Conservation (phyloP, 2,329 filamentous ascomycete genomes). For the Coniochaeta sp. region DNA sequence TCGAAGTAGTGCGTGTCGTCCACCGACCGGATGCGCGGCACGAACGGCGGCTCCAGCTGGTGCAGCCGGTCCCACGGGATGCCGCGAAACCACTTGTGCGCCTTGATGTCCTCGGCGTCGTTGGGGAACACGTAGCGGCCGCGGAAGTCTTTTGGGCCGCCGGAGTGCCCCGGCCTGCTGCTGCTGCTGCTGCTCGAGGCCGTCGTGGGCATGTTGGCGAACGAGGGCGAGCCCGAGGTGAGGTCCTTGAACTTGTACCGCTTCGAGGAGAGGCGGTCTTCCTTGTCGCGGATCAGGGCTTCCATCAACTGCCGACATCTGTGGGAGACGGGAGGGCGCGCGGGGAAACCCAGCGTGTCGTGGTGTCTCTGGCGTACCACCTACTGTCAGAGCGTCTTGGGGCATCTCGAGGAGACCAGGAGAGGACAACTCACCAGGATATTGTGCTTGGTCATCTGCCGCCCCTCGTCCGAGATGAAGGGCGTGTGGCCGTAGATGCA, state of each 20-base stretch:
- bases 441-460: constrained; percentile 77
- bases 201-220: constrained; percentile 3
- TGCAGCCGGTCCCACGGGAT: constrained; percentile 75
- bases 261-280: constrained; percentile 67
- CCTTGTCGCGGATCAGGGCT: constrained; percentile 64
- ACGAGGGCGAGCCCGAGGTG: constrained; percentile 7
- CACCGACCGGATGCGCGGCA: constrained; percentile 61
- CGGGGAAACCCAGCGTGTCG: constrained; percentile 63
- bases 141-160: constrained; percentile 21
- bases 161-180: constrained; percentile 14
- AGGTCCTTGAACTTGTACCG: constrained; percentile 64
- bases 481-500: constrained; percentile 90
- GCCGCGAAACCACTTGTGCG: constrained; percentile 76
- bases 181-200: constrained; percentile 18
- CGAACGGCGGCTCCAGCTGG: constrained; percentile 64
- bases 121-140: constrained; percentile 68
- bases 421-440: constrained; percentile 58
- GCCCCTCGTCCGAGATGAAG: constrained; percentile 71
- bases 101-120: constrained; percentile 84
- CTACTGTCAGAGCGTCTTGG: not conserved
- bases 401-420: not conserved
- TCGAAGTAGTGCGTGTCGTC: constrained; percentile 89
- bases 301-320: constrained; percentile 73
- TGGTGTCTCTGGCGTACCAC: constrained; percentile 62
- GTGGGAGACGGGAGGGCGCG: constrained; percentile 55